These are phyloP conservation scores for Chaetoscypha palmicola DNA, from an alignment of 2,329 filamentous ascomycete species.

Conservation along the genomic window DNA sequence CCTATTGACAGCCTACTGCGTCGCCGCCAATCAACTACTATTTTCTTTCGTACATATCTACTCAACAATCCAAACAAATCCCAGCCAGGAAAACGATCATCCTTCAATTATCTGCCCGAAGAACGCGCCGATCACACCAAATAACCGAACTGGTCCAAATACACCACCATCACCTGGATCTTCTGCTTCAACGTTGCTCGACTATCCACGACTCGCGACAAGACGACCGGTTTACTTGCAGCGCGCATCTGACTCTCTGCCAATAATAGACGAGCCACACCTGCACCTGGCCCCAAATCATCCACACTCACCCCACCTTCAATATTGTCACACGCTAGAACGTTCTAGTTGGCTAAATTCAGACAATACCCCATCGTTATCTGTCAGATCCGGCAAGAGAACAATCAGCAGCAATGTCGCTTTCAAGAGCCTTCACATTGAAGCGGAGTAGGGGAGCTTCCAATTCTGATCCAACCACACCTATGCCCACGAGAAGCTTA, in stretches of 20 bases:
- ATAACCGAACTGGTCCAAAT: slow-evolving; percentile 2
- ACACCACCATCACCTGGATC: slow-evolving; percentile 5
- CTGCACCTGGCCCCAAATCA: slow-evolving; percentile 17
- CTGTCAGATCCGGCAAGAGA: slow-evolving; percentile 3
- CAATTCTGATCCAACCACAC: slow-evolving; percentile 11
- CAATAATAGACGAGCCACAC: slow-evolving; percentile 9
- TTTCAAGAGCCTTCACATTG: slow-evolving; percentile 67
- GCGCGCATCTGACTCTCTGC: slow-evolving; percentile 13
- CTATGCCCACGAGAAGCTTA: slow-evolving; percentile 23
- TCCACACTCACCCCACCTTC: slow-evolving; percentile 20
- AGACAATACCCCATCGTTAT: slow-evolving; percentile 8
- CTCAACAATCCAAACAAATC: slow-evolving; percentile 1
- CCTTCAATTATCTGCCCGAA: not conserved
- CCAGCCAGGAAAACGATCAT: not conserved
- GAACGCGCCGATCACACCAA: not conserved
- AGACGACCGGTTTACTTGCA: slow-evolving; percentile 12
- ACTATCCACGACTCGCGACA: not conserved
- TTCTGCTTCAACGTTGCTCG: not conserved
- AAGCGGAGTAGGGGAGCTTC: slow-evolving; percentile 51
- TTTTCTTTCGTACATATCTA: slow-evolving; percentile 4
- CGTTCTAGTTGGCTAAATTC: slow-evolving; percentile 9
- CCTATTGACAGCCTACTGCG: slow-evolving; percentile 2
- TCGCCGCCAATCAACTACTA: not conserved
- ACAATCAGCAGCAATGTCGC: slow-evolving; percentile 37
- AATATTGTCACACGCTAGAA: slow-evolving; percentile 5